Conservation (phyloP, 192 early-diverging fungal genomes). For the Podila horticola region DNA sequence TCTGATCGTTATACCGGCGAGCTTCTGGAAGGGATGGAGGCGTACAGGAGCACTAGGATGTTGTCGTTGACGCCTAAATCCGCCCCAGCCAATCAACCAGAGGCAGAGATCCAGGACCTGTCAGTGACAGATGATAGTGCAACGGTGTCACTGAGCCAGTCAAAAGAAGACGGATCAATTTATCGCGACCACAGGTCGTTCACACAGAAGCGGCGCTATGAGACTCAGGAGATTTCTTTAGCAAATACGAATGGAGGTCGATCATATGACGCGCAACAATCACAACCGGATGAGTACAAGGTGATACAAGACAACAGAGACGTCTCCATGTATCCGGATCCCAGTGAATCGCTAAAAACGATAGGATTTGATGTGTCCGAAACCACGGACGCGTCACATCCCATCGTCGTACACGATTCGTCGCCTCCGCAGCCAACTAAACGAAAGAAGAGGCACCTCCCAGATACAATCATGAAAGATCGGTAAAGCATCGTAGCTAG, state of each 20-base stretch:
- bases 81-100: slow-evolving; percentile 24
- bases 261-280: too few species aligned
- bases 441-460: slow-evolving; percentile 22
- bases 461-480: slow-evolving; percentile 6
- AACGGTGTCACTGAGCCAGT: neutral
- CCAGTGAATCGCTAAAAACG: too few species aligned
- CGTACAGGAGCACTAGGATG: slow-evolving; percentile 19
- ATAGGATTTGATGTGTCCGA: too few species aligned
- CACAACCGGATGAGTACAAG: too few species aligned
- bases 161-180: neutral
- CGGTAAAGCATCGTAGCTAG: too few species aligned
- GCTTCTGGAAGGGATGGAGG: slow-evolving; percentile 20
- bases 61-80: slow-evolving; percentile 4
- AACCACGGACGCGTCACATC: neutral
- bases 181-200: neutral
- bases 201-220: neutral
- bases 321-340: too few species aligned
- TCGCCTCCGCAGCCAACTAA: neutral
- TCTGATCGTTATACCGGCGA: neutral
- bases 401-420: neutral
- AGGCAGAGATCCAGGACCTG: slow-evolving; percentile 20
- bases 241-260: too few species aligned
- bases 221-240: too few species aligned
- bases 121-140: slow-evolving; percentile 8
- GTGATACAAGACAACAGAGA: too few species aligned